phyloP scores from a whole-genome alignment of 805 yeast genomes.

The Cyberlindnera maritima region DNA sequence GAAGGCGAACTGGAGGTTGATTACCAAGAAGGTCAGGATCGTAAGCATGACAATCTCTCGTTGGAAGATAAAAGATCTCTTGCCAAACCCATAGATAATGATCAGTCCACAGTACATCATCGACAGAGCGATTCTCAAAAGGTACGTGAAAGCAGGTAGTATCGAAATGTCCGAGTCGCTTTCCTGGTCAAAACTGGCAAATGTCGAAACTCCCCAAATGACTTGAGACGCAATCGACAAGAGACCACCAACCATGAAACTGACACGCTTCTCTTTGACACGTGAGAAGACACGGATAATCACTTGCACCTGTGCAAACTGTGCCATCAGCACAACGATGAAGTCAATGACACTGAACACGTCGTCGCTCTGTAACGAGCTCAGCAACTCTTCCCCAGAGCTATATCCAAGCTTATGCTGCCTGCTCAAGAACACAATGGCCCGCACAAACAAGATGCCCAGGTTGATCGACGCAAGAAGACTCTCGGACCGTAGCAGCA shows the following conservation, averaged over 20 bases:
- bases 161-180: slow-evolving; percentile 45
- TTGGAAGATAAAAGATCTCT: slow-evolving; percentile 49
- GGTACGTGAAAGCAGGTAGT: slow-evolving; percentile 70
- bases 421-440: slow-evolving; percentile 42
- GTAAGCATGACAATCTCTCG: slow-evolving; percentile 53
- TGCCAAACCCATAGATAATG: slow-evolving; percentile 48
- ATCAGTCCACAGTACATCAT: slow-evolving; percentile 66
- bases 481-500: slow-evolving; percentile 48
- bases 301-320: slow-evolving; percentile 69
- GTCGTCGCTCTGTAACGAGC: slow-evolving; percentile 39
- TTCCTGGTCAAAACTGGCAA: slow-evolving; percentile 30
- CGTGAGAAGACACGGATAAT: slow-evolving; percentile 66
- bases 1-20: slow-evolving; percentile 62
- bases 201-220: slow-evolving; percentile 68
- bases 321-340: slow-evolving; percentile 53
- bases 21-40: slow-evolving; percentile 49
- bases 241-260: slow-evolving; percentile 55
- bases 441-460: slow-evolving; percentile 44
- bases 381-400: slow-evolving; percentile 42
- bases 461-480: slow-evolving; percentile 54
- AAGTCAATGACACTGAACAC: slow-evolving; percentile 57
- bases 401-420: slow-evolving; percentile 43
- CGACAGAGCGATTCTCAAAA: slow-evolving; percentile 68
- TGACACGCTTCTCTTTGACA: slow-evolving; percentile 62
- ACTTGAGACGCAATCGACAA: slow-evolving; percentile 56